Base-by-base conservation (phyloP, 1,139 yeast genomes). In the Hyphopichia fennica region DNA sequence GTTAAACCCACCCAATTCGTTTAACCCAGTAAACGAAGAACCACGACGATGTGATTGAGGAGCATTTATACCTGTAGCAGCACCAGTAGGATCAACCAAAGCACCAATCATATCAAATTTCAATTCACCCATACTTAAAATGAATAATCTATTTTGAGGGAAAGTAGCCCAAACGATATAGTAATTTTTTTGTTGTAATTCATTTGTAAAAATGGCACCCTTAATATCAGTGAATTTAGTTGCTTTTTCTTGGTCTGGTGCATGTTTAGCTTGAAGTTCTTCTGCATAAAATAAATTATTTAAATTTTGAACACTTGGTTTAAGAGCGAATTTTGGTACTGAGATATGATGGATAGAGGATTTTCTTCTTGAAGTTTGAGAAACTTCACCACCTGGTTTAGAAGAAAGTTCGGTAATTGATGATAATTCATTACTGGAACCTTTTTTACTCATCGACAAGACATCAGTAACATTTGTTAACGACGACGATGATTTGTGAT, bases 191-290 rank as follows among this genome's bases (percentile, higher is more conserved):
- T 63, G 63, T 47, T 67, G 76, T 36, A 67, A 56, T 23, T 68
- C 72, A 45, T 72, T 72, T 40, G 75, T 65, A 48, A 71, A 52
- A 16, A 70, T 57, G 15, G 75, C 76, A 1, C 77, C 77, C 38
- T 62, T 58, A 40, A 69, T 53, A 19, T 60, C 58, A 16, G 56
- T 47, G 45, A 43, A 61, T 35, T 57, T 44, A 32, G 36, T 18
- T 13, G 42, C 47, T 13, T 30, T 28, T 4, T 45, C 45, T 7
- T 19, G 31, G 28, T 45, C 43, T 3, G 10, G 33, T 13, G 29
- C 22, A 4, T 37, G 27, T 15, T 39, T 41, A 6, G 54, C 52
- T 29, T 35, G 35, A 13, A 38, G 39, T 16, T 46, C 46, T 23
- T 45, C 46, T 4, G 39, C 13, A 2, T 19, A 35, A 29, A 39